These are phyloP conservation scores for Gynostemma pentaphyllum DNA, from an alignment of 306 rosid genomes.

Conservation along the genomic window DNA sequence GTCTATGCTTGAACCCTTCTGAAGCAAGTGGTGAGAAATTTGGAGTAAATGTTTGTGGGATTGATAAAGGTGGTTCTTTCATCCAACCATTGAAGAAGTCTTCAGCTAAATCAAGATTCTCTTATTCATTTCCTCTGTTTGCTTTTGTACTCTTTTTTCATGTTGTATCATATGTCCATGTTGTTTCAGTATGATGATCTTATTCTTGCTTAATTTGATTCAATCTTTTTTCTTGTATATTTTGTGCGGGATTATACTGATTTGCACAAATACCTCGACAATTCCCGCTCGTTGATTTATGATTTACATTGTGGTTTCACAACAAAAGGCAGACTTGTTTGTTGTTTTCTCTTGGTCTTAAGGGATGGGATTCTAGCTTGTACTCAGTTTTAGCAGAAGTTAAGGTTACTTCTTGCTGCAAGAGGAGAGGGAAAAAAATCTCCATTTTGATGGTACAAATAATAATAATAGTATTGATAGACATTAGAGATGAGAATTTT, in stretches of 20 bases:
- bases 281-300: too few relatives aligned
- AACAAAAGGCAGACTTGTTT: too few relatives aligned
- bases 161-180: constrained; percentile 13
- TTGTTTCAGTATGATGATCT: constrained; percentile 6
- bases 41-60: constrained; percentile 36
- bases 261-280: too few relatives aligned
- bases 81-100: constrained; percentile 22
- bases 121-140: constrained; percentile 11
- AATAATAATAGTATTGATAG: too few relatives aligned
- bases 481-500: too few relatives aligned
- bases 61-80: constrained; percentile 9
- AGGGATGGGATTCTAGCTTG: too few relatives aligned
- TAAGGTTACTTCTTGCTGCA: too few relatives aligned
- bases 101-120: constrained; percentile 14
- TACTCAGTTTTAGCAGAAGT: too few relatives aligned
- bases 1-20: constrained; percentile 35
- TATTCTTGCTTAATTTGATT: not conserved
- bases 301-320: too few relatives aligned
- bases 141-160: constrained; percentile 11
- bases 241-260: not conserved
- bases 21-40: constrained; percentile 22
- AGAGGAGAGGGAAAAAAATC: too few relatives aligned
- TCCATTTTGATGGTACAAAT: too few relatives aligned
- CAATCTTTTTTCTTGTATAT: not conserved
- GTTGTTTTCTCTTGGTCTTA: too few relatives aligned